These are phyloP conservation scores for Dimargaris cristalligena DNA, from an alignment of 192 early-diverging fungal species.

Conservation along the genomic window DNA sequence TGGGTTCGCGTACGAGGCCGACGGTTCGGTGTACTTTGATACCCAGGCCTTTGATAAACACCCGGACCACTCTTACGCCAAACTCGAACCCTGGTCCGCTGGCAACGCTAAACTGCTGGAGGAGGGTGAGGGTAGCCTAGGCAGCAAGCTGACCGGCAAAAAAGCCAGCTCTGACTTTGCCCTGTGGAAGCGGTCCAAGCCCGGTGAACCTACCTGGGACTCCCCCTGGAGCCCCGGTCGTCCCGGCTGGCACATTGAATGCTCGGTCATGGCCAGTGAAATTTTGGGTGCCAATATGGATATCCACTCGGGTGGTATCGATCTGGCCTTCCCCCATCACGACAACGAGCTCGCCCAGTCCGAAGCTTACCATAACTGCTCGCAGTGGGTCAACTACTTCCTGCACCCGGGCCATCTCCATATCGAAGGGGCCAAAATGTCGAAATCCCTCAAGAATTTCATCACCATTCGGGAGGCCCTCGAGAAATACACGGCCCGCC, in stretches of 20 bases:
- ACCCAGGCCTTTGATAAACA: conserved; percentile 63
- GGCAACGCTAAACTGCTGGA: conserved; percentile 60
- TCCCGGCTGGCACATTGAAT: conserved; percentile 99
- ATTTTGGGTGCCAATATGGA: conserved; percentile 77
- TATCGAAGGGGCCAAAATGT: conserved; percentile 95
- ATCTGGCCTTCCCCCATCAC: conserved; percentile 96
- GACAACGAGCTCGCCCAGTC: conserved; percentile 95
- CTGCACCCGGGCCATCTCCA: conserved; percentile 90
- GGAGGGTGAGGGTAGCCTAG: conserved; percentile 84
- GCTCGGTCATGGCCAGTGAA: conserved; percentile 94
- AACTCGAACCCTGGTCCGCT: conserved; percentile 80
- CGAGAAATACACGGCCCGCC: conserved; percentile 55
- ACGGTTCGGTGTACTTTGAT: conserved; percentile 93
- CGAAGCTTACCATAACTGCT: conserved; percentile 76
- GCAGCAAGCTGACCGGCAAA: conserved; percentile 46
- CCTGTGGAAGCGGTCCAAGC: conserved; percentile 87
- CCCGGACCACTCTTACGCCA: conserved; percentile 80
- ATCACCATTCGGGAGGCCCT: conserved; percentile 84
- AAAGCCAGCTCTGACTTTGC: conserved; percentile 73
- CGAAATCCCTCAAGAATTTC: conserved; percentile 97
- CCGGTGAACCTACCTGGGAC: conserved; percentile 85
- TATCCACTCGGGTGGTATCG: conserved; percentile 90
- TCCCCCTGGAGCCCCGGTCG: conserved; percentile 88
- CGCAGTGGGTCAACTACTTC: conserved; percentile 99
- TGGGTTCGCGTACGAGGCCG: conserved; percentile 82